Evolutionary conservation across 495 filamentous ascomycete species (phyloP), one percentile per base, ranked within the genome.

Genomic region (Bombardia bombarda): DNA sequence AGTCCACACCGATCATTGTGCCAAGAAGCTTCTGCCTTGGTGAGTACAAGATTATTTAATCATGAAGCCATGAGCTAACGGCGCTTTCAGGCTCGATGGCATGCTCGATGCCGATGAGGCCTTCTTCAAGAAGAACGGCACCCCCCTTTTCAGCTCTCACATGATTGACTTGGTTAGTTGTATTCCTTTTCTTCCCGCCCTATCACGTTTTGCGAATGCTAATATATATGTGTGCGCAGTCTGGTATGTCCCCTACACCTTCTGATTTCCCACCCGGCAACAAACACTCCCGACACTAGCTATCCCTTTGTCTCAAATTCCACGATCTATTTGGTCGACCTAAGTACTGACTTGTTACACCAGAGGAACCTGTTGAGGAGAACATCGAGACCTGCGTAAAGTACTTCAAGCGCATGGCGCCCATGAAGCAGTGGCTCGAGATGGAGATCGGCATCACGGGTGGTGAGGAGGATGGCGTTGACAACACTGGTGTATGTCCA

Each of bases 391-490:
- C 87, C 54, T 95, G 89, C 45, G 84, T 82, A 58, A 77, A 82
- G 58, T 95, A 97, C 75, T 74, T 95, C 28, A 83, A 94, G 78
- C 80, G 90, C 49, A 85, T 82, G 49, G 84, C 86, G 30, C 87
- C 89, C 42, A 85, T 95, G 87, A 95, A 94, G 73, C 87, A 96
- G 65, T 99, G 87, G 86, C 78, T 99, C 42, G 92, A 99, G 77
- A 99, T 97, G 92, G 86, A 90, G 49, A 61, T 64, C 26, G 56
- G 61, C 16, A 60, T 63, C 50, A 58, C 60, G 18, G 43, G 46
- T 18, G 41, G 84, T 77, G 85, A 90, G 70, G 90, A 96, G 63
- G 92, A 95, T 50, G 89, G 90, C 66, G 84, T 87, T 38, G 83
- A 96, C 72, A 88, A 87, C 67, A 78, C 83, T 58, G 74, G 73